phyloP scores from a whole-genome alignment of 116 monocot genomes.

The Cymodocea nodosa region DNA sequence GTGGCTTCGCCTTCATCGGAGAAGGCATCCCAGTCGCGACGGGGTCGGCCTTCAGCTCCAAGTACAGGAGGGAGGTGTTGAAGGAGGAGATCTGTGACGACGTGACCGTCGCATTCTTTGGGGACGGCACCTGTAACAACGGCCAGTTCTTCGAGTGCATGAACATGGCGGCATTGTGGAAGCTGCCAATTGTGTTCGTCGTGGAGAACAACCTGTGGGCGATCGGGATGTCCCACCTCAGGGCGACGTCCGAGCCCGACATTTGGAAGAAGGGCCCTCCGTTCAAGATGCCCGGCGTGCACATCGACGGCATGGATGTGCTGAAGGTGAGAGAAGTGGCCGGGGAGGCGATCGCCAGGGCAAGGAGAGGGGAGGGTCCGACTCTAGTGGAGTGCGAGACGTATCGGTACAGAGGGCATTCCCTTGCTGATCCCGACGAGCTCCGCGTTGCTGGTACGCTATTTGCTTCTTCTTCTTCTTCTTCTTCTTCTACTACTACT shows the following conservation, averaged over 20 bases:
- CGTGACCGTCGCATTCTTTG: slow-evolving; percentile 75
- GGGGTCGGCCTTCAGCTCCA: slow-evolving; percentile 75
- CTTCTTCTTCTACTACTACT: no score
- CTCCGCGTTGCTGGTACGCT: slow-evolving; percentile 75
- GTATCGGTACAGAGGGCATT: slow-evolving; percentile 83
- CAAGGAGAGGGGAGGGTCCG: slow-evolving; percentile 88
- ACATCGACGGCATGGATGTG: slow-evolving; percentile 96
- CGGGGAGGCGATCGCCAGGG: slow-evolving; percentile 62
- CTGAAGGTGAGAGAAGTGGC: slow-evolving; percentile 89
- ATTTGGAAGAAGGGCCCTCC: slow-evolving; percentile 93
- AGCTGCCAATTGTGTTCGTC: slow-evolving; percentile 92
- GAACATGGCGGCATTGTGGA: slow-evolving; percentile 93
- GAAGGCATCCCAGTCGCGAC: slow-evolving; percentile 93
- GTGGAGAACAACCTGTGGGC: slow-evolving; percentile 98
- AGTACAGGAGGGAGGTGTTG: slow-evolving; percentile 74
- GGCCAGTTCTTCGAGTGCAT: slow-evolving; percentile 94
- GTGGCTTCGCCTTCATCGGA: slow-evolving; percentile 91
- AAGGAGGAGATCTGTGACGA: slow-evolving; percentile 29
- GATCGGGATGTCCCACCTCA: slow-evolving; percentile 82
- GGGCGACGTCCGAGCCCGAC: slow-evolving; percentile 86
- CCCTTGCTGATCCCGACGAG: slow-evolving; percentile 96
- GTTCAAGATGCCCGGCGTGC: slow-evolving; percentile 84
- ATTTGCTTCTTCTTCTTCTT: not conserved
- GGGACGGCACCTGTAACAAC: slow-evolving; percentile 90
- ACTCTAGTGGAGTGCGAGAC: slow-evolving; percentile 95